Percentiles rank a stretch among this genome's conserved stretches.
phyloP scores from a whole-genome alignment of 352 stramenopile species.

The Ophiocytium majus region DNA sequence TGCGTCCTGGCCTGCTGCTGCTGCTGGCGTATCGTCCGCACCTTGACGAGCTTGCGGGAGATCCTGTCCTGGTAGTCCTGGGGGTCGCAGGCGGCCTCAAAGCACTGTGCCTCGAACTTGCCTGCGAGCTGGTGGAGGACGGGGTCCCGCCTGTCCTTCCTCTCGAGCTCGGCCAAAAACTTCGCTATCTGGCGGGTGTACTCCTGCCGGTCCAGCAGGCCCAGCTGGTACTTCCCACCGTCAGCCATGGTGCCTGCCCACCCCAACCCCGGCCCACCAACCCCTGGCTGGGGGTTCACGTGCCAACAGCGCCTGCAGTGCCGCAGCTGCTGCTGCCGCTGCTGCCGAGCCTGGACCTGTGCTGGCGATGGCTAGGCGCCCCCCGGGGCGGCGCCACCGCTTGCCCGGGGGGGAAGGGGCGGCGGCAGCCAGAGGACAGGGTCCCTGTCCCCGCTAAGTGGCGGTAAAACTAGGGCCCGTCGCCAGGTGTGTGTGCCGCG shows the following conservation, averaged over 20 bases:
- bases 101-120: conserved; percentile 52
- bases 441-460: too few relatives aligned
- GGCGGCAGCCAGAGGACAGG: too few relatives aligned
- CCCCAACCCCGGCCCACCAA: neutral
- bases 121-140: conserved; percentile 30
- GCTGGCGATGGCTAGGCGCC: too few relatives aligned
- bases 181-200: conserved; percentile 39
- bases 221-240: neutral
- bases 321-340: neutral
- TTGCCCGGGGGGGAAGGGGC: too few relatives aligned
- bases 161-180: conserved; percentile 45
- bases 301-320: neutral
- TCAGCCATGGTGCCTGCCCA: neutral
- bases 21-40: conserved; percentile 38
- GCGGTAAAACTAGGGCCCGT: too few relatives aligned
- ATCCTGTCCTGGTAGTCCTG: conserved; percentile 43
- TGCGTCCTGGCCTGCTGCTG: conserved; percentile 23
- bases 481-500: too few relatives aligned
- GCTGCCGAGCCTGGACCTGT: neutral
- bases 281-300: neutral
- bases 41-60: conserved; percentile 46
- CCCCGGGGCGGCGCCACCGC: too few relatives aligned
- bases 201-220: neutral
- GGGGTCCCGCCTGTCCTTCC: conserved; percentile 34
- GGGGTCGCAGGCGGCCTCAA: conserved; percentile 33